Percentiles rank a stretch among this genome's conserved stretches.
Evolutionary conservation across 768 basidiomycete species (phyloP).

Genomic region (Xerocomus spinulosus): DNA sequence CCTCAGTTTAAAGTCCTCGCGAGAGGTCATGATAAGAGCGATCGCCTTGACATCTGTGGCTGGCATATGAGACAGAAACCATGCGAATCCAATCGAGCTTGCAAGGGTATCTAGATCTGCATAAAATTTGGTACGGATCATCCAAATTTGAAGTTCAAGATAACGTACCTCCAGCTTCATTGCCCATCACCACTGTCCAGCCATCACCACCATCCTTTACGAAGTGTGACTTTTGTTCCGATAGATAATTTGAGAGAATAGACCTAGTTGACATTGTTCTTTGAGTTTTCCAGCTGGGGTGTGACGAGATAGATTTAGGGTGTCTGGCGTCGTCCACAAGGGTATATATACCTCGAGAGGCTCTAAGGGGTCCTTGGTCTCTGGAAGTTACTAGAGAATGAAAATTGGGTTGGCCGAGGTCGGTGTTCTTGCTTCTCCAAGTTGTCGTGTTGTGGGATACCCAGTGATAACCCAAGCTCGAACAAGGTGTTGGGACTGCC

Average conservation of each 20-base stretch:
- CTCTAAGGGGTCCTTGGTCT: neutral
- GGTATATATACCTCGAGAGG: neutral
- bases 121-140: neutral
- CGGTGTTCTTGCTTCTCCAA: neutral
- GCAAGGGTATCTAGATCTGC: conserved; percentile 89
- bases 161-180: conserved; percentile 85
- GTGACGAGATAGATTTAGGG: neutral
- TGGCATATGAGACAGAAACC: conserved; percentile 48
- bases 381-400: neutral
- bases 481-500: neutral
- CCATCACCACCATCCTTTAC: conserved; percentile 51
- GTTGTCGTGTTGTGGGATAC: neutral
- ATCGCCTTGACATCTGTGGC: conserved; percentile 46
- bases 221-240: conserved; percentile 54
- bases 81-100: conserved; percentile 80
- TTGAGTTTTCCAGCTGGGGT: neutral
- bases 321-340: neutral
- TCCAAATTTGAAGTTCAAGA: neutral
- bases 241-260: conserved; percentile 37
- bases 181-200: conserved; percentile 91
- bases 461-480: neutral
- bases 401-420: neutral
- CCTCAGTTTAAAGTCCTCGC: conserved; percentile 69
- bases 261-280: conserved; percentile 20
- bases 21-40: conserved; percentile 67